Evolutionary conservation across 495 filamentous ascomycete species (phyloP).

Genomic region (Lasiosphaeria ovina): DNA sequence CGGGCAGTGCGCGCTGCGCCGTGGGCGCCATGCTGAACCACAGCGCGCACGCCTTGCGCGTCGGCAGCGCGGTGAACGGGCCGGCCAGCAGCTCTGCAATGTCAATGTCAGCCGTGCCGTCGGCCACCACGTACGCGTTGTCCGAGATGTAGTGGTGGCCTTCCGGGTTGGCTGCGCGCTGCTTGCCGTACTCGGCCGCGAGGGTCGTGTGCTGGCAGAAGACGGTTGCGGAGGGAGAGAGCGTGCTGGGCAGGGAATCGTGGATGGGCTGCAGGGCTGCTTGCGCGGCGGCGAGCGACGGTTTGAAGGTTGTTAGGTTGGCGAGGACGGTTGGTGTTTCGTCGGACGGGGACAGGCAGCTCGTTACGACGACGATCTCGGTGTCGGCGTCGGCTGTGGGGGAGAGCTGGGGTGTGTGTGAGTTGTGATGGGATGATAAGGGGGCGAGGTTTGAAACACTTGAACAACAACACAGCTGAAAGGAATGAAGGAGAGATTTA

Average conservation of each 20-base stretch:
- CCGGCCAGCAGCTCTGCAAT: slow-evolving; percentile 41
- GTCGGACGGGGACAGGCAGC: slow-evolving; percentile 22
- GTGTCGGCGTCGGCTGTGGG: slow-evolving; percentile 39
- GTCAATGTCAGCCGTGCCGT: slow-evolving; percentile 29
- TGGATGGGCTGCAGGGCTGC: slow-evolving; percentile 35
- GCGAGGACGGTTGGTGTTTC: slow-evolving; percentile 37
- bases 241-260: slow-evolving; percentile 36
- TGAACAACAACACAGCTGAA: background rate
- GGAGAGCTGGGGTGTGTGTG: slow-evolving; percentile 20
- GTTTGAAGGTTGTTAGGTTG: slow-evolving; percentile 44
- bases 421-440: background rate
- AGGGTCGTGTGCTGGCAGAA: slow-evolving; percentile 42
- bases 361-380: slow-evolving; percentile 43
- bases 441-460: background rate
- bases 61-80: slow-evolving; percentile 45
- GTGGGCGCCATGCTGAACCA: slow-evolving; percentile 51
- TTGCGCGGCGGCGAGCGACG: slow-evolving; percentile 30
- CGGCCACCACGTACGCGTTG: slow-evolving; percentile 48
- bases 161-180: slow-evolving; percentile 41
- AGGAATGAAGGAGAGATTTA: background rate
- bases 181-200: slow-evolving; percentile 38
- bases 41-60: slow-evolving; percentile 39
- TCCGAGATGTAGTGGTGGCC: slow-evolving; percentile 48
- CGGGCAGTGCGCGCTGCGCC: slow-evolving; percentile 32
- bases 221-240: slow-evolving; percentile 29